These are phyloP conservation scores for Heliocybe sulcata DNA, from an alignment of 1,284 basidiomycete genomes.

Conservation along the genomic window DNA sequence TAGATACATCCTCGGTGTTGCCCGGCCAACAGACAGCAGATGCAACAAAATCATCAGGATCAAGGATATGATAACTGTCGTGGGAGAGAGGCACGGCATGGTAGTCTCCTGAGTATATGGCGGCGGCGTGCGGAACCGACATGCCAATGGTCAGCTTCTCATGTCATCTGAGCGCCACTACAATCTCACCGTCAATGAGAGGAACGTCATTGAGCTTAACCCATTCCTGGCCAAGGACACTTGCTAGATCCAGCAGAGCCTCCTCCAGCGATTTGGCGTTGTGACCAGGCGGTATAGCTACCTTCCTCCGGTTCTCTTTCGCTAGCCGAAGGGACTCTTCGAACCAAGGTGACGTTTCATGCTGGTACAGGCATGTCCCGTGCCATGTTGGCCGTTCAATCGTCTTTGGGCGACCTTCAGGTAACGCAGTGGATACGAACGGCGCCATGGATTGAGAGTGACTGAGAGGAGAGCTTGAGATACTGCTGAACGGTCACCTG, in stretches of 20 bases:
- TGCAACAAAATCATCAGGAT: background rate
- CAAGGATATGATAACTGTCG: conserved; percentile 1
- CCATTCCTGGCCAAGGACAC: background rate
- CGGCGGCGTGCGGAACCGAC: background rate
- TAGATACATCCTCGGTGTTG: background rate
- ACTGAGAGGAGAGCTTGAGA: background rate
- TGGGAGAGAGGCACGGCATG: background rate
- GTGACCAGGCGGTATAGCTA: background rate
- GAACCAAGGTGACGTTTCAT: background rate
- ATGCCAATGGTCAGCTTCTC: background rate
- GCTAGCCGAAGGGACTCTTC: background rate
- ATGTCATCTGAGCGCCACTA: background rate
- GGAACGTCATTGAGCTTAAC: background rate
- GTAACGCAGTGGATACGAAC: background rate
- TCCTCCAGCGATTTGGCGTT: background rate
- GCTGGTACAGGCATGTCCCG: background rate
- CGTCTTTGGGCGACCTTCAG: background rate
- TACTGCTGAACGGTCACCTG: background rate
- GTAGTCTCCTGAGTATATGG: background rate
- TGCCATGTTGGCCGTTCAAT: background rate
- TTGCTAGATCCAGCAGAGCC: background rate
- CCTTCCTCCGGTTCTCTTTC: background rate
- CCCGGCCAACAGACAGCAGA: background rate
- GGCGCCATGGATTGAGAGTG: background rate
- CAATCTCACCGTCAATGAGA: conserved; percentile 1